Evolutionary conservation across 495 filamentous ascomycete species (phyloP).

Genomic region (Symbiotaphrina buchneri): DNA sequence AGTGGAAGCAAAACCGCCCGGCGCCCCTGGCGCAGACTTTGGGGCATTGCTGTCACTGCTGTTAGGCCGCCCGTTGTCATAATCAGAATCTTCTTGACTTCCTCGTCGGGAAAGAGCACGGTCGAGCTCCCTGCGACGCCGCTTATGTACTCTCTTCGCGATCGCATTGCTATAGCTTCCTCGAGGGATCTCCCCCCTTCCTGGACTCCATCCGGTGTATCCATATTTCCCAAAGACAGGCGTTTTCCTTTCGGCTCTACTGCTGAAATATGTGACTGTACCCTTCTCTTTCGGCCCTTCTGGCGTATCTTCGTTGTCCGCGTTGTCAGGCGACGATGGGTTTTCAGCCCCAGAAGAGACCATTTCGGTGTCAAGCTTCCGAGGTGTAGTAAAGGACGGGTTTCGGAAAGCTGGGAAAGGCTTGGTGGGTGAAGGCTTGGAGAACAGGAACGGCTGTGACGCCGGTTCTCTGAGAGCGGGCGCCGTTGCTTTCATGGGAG

Average conservation of each 20-base stretch:
- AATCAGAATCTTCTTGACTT: too few relatives aligned
- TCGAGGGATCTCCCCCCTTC: conserved; percentile 31
- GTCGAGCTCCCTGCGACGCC: conserved; percentile 22
- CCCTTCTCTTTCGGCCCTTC: conserved; percentile 14
- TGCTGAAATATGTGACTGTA: neutral
- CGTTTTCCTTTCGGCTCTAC: neutral
- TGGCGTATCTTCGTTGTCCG: conserved; percentile 46
- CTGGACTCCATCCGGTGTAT: conserved; percentile 24
- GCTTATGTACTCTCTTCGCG: conserved; percentile 28
- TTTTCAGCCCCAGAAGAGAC: conserved; percentile 66
- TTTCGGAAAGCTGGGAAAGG: conserved; percentile 28
- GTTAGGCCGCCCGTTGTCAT: too few relatives aligned
- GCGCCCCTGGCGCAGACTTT: neutral
- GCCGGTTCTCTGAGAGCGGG: conserved; percentile 25
- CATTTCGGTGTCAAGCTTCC: conserved; percentile 36
- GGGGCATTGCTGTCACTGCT: too few relatives aligned
- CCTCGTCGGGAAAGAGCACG: too few relatives aligned
- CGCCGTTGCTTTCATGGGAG: conserved; percentile 21
- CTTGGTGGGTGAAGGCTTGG: conserved; percentile 12
- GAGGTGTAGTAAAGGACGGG: conserved; percentile 58
- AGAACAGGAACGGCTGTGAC: conserved; percentile 16
- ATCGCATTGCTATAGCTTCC: conserved; percentile 27
- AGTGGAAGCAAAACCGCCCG: conserved; percentile 25
- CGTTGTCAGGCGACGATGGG: conserved; percentile 43
- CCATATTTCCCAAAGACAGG: neutral